Evolutionary conservation across 1,139 yeast species (phyloP).

Genomic region (Sugiyamaella neomexicana): DNA sequence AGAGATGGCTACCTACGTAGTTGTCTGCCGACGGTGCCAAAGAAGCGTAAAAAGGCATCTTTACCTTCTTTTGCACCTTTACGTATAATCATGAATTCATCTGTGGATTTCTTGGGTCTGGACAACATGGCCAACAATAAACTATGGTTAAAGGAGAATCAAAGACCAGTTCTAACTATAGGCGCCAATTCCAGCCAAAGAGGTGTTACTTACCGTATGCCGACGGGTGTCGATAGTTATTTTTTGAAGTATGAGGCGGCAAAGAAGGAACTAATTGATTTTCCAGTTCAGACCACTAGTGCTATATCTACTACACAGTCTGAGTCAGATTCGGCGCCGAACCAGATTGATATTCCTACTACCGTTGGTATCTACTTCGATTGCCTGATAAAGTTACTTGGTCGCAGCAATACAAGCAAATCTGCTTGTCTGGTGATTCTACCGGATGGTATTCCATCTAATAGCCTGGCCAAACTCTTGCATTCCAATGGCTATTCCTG

Average conservation of each 20-base stretch:
- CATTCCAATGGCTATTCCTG: slow-evolving; percentile 1
- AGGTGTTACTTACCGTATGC: slow-evolving; percentile 5
- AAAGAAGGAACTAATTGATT: slow-evolving; percentile 5
- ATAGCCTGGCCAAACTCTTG: slow-evolving; percentile 4
- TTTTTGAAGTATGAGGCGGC: slow-evolving; percentile 12
- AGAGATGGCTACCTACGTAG: slow-evolving; percentile 24
- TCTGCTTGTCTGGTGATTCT: slow-evolving; percentile 5
- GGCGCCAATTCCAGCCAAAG: slow-evolving; percentile 19
- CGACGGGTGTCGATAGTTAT: slow-evolving; percentile 10
- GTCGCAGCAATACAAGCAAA: not conserved
- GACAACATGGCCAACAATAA: slow-evolving; percentile 18
- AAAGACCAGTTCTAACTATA: slow-evolving; percentile 23
- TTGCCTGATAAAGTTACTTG: slow-evolving; percentile 1
- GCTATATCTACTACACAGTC: not conserved
- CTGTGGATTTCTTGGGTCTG: slow-evolving; percentile 23
- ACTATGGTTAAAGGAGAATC: slow-evolving; percentile 19
- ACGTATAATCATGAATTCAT: slow-evolving; percentile 24
- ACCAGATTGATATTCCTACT: not conserved
- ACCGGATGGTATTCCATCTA: slow-evolving; percentile 17
- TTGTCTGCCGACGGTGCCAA: not conserved
- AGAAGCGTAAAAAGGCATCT: not conserved
- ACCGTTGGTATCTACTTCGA: not conserved
- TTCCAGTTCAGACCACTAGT: not conserved
- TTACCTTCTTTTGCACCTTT: slow-evolving; percentile 21
- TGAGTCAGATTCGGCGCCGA: not conserved